Evolutionary conservation across 768 basidiomycete genomes (phyloP).

Genomic region (Amanita molliuscula): DNA sequence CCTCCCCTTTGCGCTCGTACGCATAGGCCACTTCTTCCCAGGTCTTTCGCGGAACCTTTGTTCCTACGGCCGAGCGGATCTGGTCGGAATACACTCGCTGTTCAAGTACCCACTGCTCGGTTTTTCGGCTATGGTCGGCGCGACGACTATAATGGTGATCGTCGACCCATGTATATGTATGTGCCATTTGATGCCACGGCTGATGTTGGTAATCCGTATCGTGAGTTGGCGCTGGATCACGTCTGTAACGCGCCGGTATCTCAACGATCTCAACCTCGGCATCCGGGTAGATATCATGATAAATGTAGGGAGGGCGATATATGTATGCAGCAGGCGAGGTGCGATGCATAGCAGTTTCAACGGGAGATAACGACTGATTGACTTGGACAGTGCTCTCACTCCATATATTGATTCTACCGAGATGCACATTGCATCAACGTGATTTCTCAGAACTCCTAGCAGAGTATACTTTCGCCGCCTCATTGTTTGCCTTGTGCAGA

Average conservation of each 20-base stretch:
- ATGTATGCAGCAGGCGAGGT: slow-evolving; percentile 2
- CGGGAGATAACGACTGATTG: neutral
- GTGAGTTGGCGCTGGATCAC: slow-evolving; percentile 1
- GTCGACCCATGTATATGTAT: slow-evolving; percentile 38
- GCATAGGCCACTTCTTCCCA: slow-evolving; percentile 45
- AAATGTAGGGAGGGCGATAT: neutral
- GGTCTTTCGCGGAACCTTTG: slow-evolving; percentile 20
- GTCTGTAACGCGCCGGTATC: neutral
- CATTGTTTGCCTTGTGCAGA: slow-evolving; percentile 1
- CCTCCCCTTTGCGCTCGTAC: slow-evolving; percentile 39
- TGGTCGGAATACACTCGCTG: slow-evolving; percentile 35
- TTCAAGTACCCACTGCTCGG: slow-evolving; percentile 56
- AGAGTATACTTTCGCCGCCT: neutral
- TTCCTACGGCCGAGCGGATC: slow-evolving; percentile 9
- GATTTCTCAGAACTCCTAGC: slow-evolving; percentile 8
- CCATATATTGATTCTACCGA: slow-evolving; percentile 1
- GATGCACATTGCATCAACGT: slow-evolving; percentile 21
- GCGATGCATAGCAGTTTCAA: neutral
- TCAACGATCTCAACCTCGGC: neutral
- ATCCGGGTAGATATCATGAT: neutral
- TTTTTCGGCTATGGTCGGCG: slow-evolving; percentile 35
- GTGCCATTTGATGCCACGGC: slow-evolving; percentile 32
- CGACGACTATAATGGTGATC: slow-evolving; percentile 33
- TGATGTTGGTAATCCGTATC: slow-evolving; percentile 8
- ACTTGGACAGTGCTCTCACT: neutral